These are phyloP conservation scores for Trametes maxima DNA, from an alignment of 768 basidiomycete species.

Conservation along the genomic window DNA sequence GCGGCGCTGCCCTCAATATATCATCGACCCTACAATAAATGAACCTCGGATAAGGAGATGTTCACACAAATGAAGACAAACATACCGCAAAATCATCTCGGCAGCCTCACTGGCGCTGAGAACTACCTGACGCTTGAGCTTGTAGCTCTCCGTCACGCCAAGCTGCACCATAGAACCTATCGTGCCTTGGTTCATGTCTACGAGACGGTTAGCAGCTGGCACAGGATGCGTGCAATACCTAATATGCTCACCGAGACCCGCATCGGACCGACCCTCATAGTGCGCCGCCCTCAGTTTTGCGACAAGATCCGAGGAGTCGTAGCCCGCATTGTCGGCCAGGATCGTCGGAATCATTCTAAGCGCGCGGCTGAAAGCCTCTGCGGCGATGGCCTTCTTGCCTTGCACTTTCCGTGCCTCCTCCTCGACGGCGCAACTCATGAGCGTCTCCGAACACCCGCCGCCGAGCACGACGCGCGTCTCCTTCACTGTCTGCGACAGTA, in stretches of 20 bases:
- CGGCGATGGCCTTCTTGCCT: slow-evolving; percentile 96
- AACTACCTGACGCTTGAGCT: slow-evolving; percentile 94
- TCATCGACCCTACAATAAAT: slow-evolving; percentile 73
- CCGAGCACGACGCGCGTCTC: slow-evolving; percentile 94
- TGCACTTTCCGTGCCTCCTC: slow-evolving; percentile 80
- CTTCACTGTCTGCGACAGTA: slow-evolving; percentile 96
- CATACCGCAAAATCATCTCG: slow-evolving; percentile 96
- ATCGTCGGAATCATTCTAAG: slow-evolving; percentile 95
- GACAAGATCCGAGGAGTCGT: slow-evolving; percentile 96
- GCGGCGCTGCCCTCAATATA: slow-evolving; percentile 82
- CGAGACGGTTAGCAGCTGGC: not conserved
- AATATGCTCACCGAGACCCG: slow-evolving; percentile 75
- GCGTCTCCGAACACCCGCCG: slow-evolving; percentile 97
- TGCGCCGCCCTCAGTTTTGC: slow-evolving; percentile 89
- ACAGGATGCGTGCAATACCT: not conserved
- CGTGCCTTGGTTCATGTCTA: slow-evolving; percentile 87
- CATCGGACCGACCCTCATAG: slow-evolving; percentile 83
- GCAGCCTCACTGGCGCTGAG: slow-evolving; percentile 93
- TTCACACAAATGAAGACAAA: slow-evolving; percentile 28
- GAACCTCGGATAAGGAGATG: slow-evolving; percentile 4
- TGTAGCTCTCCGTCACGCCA: slow-evolving; percentile 96
- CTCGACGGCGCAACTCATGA: slow-evolving; percentile 95
- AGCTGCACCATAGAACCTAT: slow-evolving; percentile 88
- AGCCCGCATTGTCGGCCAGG: slow-evolving; percentile 96
- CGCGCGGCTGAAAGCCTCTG: slow-evolving; percentile 88